phyloP scores from a whole-genome alignment of 192 early-diverging fungal species.

The Cetraspora pellucida region DNA sequence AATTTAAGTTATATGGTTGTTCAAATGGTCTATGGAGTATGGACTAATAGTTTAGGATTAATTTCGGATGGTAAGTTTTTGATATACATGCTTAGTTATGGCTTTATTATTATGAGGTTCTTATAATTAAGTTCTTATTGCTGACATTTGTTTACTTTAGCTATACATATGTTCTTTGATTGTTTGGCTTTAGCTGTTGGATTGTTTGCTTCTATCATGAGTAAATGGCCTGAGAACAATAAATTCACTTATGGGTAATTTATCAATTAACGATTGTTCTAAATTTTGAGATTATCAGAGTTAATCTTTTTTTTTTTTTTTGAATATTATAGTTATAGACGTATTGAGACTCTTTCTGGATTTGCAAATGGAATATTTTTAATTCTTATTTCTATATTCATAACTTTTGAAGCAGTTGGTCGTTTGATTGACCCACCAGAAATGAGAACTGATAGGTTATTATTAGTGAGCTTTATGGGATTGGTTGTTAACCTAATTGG shows the following conservation, averaged over 20 bases:
- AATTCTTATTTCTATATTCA: constrained; percentile 84
- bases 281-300: background rate
- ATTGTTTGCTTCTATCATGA: constrained; percentile 85
- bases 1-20: constrained; percentile 94
- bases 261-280: constrained; percentile 7
- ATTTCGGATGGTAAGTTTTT: constrained; percentile 75
- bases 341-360: constrained; percentile 90
- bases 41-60: constrained; percentile 85
- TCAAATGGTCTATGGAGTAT: constrained; percentile 78
- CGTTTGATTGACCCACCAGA: constrained; percentile 83
- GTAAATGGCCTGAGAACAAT: constrained; percentile 86
- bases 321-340: constrained; percentile 66
- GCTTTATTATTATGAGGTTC: background rate
- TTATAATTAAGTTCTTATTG: background rate
- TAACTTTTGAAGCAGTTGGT: constrained; percentile 90
- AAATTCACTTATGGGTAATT: constrained; percentile 73
- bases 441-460: constrained; percentile 81
- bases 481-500: constrained; percentile 92
- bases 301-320: constrained; percentile 13
- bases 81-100: background rate
- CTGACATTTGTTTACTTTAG: constrained; percentile 42
- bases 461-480: constrained; percentile 87
- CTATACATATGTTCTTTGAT: constrained; percentile 99
- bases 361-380: constrained; percentile 93
- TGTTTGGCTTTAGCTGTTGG: constrained; percentile 88